These are phyloP conservation scores for Erodium moschatum DNA, from an alignment of 441 rosid genomes.

Conservation along the genomic window DNA sequence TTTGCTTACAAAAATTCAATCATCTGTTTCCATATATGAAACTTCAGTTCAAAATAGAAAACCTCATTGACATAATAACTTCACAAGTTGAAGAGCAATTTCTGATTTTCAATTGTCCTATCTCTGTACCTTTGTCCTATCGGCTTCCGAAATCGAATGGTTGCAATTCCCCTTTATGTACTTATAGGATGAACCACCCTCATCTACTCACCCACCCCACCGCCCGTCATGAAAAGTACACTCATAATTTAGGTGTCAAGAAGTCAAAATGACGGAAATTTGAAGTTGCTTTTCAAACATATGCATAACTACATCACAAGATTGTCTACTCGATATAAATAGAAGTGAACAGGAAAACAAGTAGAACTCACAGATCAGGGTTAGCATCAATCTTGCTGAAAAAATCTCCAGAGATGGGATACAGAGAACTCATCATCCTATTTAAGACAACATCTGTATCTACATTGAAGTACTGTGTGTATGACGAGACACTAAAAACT, in stretches of 20 bases:
- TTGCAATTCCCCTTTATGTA: too few relatives aligned
- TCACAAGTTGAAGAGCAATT: too few relatives aligned
- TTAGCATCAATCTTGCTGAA: slow-evolving; percentile 85
- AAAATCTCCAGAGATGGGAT: slow-evolving; percentile 64
- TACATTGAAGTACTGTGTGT: slow-evolving; percentile 71
- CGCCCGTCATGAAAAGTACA: too few relatives aligned
- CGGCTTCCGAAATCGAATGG: too few relatives aligned
- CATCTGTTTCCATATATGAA: background rate
- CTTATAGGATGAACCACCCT: too few relatives aligned
- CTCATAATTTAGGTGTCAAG: too few relatives aligned
- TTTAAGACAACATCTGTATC: slow-evolving; percentile 76
- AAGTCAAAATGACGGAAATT: background rate
- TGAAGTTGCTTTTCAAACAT: background rate
- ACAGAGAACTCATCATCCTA: slow-evolving; percentile 69
- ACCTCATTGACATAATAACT: background rate
- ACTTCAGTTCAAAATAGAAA: background rate
- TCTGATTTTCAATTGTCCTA: too few relatives aligned
- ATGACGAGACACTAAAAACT: slow-evolving; percentile 62
- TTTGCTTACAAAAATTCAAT: background rate
- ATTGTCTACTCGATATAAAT: slow-evolving; percentile 3
- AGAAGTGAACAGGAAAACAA: background rate
- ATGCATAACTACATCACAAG: too few relatives aligned
- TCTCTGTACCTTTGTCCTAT: too few relatives aligned
- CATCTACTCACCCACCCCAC: too few relatives aligned
- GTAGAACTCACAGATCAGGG: slow-evolving; percentile 82